Conservation (phyloP, 2,329 filamentous ascomycete species). For the Didymosphaeria variabile region DNA sequence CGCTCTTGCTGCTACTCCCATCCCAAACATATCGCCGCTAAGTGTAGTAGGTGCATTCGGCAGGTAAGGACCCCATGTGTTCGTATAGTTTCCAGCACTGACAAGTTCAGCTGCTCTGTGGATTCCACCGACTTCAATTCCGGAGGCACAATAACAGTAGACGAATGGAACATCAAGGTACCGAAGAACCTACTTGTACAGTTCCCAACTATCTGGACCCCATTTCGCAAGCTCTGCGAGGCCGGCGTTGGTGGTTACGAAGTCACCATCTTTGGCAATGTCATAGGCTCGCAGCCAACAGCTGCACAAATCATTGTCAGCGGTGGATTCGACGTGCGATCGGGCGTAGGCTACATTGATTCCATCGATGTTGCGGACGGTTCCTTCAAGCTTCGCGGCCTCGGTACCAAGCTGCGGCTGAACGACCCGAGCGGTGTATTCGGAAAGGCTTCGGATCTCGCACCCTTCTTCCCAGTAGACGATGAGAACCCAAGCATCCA, state of each 20-base stretch:
- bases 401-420: slow-evolving; percentile 49
- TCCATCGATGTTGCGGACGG: slow-evolving; percentile 43
- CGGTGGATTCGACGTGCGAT: slow-evolving; percentile 49
- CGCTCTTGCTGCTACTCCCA: slow-evolving; percentile 29
- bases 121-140: slow-evolving; percentile 50
- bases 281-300: slow-evolving; percentile 48
- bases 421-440: slow-evolving; percentile 60
- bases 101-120: slow-evolving; percentile 23
- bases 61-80: slow-evolving; percentile 24
- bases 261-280: slow-evolving; percentile 51
- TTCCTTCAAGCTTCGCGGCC: slow-evolving; percentile 47
- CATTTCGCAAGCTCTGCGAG: slow-evolving; percentile 47
- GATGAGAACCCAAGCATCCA: slow-evolving; percentile 59
- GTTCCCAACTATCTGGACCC: slow-evolving; percentile 58
- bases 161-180: slow-evolving; percentile 57
- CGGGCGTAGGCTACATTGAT: slow-evolving; percentile 49
- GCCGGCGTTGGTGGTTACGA: slow-evolving; percentile 34
- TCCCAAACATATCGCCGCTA: slow-evolving; percentile 36
- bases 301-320: slow-evolving; percentile 51
- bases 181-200: slow-evolving; percentile 61
- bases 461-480: slow-evolving; percentile 58
- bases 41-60: slow-evolving; percentile 40
- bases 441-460: slow-evolving; percentile 27
- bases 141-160: slow-evolving; percentile 57
- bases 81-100: not conserved